Conservation (phyloP, 2,329 filamentous ascomycete species). For the Aspergillus puulaauensis region DNA sequence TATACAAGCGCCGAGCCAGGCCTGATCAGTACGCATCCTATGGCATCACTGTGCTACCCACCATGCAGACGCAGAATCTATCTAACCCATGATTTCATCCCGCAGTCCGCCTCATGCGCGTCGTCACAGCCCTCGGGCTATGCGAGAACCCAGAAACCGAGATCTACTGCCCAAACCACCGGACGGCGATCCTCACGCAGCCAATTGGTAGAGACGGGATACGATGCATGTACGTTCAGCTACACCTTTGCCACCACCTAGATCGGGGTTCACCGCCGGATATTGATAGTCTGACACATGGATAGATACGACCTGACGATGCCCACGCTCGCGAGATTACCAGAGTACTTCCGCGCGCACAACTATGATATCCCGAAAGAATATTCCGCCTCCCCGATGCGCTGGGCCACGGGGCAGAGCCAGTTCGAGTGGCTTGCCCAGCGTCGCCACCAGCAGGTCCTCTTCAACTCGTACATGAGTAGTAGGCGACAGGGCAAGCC, state of each 20-base stretch:
- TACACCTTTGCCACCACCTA: neutral
- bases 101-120: conserved; percentile 32
- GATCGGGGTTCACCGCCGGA: neutral
- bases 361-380: conserved; percentile 29
- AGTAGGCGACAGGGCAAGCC: conserved; percentile 30
- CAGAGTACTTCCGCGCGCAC: conserved; percentile 29
- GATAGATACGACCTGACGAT: conserved; percentile 29
- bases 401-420: conserved; percentile 32
- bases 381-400: conserved; percentile 30
- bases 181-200: conserved; percentile 25
- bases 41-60: too few relatives aligned
- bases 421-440: conserved; percentile 35
- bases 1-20: conserved; percentile 29
- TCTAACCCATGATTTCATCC: neutral
- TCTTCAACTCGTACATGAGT: conserved; percentile 37
- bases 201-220: conserved; percentile 31
- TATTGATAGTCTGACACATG: neutral
- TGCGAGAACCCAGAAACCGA: conserved; percentile 21
- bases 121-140: conserved; percentile 29
- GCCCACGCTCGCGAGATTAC: conserved; percentile 31
- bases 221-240: conserved; percentile 27
- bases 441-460: conserved; percentile 23
- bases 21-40: conserved; percentile 27
- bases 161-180: conserved; percentile 27
- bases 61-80: too few relatives aligned